A percentile compares a stretch with the other conserved stretches of the same genome.
Evolutionary conservation across 495 filamentous ascomycete species (phyloP).

Genomic region (Talaromyces nanjingensis): DNA sequence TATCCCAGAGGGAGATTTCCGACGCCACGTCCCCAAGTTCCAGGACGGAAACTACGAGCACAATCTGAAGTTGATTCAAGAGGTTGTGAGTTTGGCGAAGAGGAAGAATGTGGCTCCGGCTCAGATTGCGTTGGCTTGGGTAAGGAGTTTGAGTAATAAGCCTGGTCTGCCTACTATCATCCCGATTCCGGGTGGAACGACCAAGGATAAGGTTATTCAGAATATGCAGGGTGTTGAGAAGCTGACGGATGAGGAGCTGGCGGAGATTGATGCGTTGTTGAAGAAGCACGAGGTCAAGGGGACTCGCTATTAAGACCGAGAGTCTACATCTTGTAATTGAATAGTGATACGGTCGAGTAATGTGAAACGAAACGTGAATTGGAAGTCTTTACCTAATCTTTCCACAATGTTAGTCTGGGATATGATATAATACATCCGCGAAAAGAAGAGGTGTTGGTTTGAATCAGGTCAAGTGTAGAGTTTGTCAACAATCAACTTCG

Average conservation of each 20-base stretch:
- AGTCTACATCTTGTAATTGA: neutral
- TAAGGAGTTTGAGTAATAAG: conserved; percentile 44
- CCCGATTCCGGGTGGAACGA: conserved; percentile 70
- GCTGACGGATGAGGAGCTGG: conserved; percentile 35
- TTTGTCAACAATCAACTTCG: conserved; percentile 45
- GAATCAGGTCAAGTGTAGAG: conserved; percentile 54
- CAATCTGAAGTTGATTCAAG: conserved; percentile 64
- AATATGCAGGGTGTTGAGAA: conserved; percentile 32
- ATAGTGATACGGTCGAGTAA: neutral
- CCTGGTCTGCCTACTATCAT: conserved; percentile 65
- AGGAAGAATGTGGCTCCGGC: conserved; percentile 64
- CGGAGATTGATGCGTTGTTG: conserved; percentile 37
- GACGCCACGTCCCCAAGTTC: conserved; percentile 55
- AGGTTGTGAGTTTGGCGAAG: conserved; percentile 58
- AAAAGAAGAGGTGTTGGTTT: neutral
- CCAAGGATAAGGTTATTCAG: conserved; percentile 37
- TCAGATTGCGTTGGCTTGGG: conserved; percentile 77
- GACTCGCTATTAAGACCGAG: conserved; percentile 22
- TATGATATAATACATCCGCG: neutral
- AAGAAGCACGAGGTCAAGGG: conserved; percentile 32
- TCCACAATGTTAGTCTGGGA: neutral
- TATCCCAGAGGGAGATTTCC: conserved; percentile 52
- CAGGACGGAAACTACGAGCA: conserved; percentile 59
- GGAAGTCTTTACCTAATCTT: neutral
- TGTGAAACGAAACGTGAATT: neutral